These are phyloP conservation scores for Aspergillus bombycis DNA, from an alignment of 2,329 filamentous ascomycete species.

Conservation along the genomic window DNA sequence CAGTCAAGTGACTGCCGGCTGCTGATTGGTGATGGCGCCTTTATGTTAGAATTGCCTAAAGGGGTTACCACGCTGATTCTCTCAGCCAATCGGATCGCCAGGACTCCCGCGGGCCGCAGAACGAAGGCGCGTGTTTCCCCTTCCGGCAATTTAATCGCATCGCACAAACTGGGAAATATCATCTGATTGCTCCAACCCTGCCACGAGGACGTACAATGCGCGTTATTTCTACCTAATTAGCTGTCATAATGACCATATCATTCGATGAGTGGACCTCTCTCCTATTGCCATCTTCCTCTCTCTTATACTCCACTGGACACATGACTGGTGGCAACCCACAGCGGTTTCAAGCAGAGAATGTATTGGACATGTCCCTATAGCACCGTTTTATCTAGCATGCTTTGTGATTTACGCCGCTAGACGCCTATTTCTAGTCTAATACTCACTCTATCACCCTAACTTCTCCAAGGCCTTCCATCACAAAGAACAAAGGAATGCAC, in stretches of 20 bases:
- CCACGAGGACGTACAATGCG: background rate
- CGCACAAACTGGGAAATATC: background rate
- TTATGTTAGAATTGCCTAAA: background rate
- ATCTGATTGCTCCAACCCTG: background rate
- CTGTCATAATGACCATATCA: background rate
- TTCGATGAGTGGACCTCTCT: background rate
- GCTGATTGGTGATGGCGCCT: background rate
- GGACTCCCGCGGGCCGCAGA: background rate
- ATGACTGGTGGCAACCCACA: no score
- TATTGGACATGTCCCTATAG: no score
- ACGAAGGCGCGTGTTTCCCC: background rate
- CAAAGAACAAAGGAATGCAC: background rate
- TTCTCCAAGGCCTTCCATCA: background rate
- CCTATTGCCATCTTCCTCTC: no score
- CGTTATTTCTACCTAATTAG: background rate
- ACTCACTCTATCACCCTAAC: no score
- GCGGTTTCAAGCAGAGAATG: no score
- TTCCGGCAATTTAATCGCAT: background rate
- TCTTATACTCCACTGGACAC: no score
- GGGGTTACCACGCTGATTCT: background rate
- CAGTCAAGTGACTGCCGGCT: background rate
- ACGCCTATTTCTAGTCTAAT: background rate
- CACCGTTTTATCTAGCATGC: no score
- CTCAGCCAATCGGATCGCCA: background rate
- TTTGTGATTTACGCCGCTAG: background rate